These are phyloP conservation scores for Chaetomidium leptoderma DNA, from an alignment of 495 filamentous ascomycete species.

Conservation along the genomic window DNA sequence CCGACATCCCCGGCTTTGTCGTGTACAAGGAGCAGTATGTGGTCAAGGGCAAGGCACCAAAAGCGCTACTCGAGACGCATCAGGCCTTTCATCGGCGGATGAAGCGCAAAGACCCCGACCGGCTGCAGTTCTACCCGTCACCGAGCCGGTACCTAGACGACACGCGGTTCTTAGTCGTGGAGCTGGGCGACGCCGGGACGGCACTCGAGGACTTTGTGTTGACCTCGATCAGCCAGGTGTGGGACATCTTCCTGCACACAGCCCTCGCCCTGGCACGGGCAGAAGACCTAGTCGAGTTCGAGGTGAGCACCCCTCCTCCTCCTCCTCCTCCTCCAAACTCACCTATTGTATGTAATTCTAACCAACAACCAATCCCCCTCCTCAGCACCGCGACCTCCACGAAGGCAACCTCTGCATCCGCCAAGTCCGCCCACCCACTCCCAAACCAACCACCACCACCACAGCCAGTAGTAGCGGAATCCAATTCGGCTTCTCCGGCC, in stretches of 20 bases:
- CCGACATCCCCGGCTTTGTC: conserved; percentile 83
- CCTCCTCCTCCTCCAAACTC: background rate
- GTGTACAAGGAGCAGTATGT: conserved; percentile 76
- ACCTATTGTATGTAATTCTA: conserved; percentile 21
- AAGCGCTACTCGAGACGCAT: conserved; percentile 59
- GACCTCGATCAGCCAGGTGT: conserved; percentile 55
- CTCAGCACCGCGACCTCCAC: conserved; percentile 77
- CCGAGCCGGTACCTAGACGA: conserved; percentile 56
- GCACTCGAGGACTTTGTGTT: conserved; percentile 65
- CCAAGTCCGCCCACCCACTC: conserved; percentile 37
- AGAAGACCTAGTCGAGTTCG: conserved; percentile 68
- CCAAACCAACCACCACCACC: conserved; percentile 31
- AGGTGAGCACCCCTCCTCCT: conserved; percentile 43
- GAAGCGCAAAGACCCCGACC: conserved; percentile 55
- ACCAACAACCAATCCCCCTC: background rate
- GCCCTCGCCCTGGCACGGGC: conserved; percentile 71
- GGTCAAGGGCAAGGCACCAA: conserved; percentile 63
- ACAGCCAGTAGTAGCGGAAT: too few relatives aligned
- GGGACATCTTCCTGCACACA: conserved; percentile 83
- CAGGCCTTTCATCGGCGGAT: conserved; percentile 56
- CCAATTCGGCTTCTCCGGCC: conserved; percentile 61
- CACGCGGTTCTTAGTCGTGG: conserved; percentile 75
- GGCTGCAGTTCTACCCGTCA: conserved; percentile 62
- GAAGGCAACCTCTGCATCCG: conserved; percentile 80
- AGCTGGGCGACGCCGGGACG: conserved; percentile 80